phyloP scores from a whole-genome alignment of 1,284 basidiomycete species.

The Sanghuangporus sanghuang region DNA sequence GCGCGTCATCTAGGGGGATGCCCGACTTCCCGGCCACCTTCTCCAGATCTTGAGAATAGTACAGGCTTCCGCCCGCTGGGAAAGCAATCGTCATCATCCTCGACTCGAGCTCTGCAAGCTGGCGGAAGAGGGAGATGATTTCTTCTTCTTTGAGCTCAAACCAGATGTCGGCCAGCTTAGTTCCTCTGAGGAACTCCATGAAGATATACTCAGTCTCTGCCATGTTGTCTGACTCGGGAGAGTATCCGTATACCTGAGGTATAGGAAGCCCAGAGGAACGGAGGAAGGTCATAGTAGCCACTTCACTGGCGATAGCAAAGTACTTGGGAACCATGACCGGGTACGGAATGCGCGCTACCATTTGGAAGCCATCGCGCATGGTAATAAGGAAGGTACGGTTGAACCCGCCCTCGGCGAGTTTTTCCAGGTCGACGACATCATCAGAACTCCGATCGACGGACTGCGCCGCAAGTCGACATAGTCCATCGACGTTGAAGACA shows the following conservation, averaged over 20 bases:
- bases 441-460: constrained; percentile 25
- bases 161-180: constrained; percentile 45
- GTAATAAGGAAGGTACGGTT: constrained; percentile 43
- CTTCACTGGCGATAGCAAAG: constrained; percentile 46
- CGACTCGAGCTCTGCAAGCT: constrained; percentile 43
- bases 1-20: constrained; percentile 34
- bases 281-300: constrained; percentile 44
- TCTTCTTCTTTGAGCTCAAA: constrained; percentile 34
- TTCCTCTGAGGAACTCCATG: constrained; percentile 44
- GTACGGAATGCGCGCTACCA: constrained; percentile 47
- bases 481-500: constrained; percentile 20
- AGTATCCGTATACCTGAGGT: constrained; percentile 47
- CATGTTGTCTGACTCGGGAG: constrained; percentile 40
- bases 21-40: constrained; percentile 19
- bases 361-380: constrained; percentile 35
- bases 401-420: constrained; percentile 42
- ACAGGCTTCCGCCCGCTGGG: constrained; percentile 48
- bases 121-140: constrained; percentile 37
- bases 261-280: constrained; percentile 42
- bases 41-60: constrained; percentile 35
- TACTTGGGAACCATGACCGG: constrained; percentile 37
- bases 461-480: constrained; percentile 23
- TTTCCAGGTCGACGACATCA: constrained; percentile 32
- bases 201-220: constrained; percentile 48
- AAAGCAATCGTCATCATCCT: constrained; percentile 45